Base-by-base conservation (phyloP, 495 filamentous ascomycete species). In the Daldinia bambusicola region DNA sequence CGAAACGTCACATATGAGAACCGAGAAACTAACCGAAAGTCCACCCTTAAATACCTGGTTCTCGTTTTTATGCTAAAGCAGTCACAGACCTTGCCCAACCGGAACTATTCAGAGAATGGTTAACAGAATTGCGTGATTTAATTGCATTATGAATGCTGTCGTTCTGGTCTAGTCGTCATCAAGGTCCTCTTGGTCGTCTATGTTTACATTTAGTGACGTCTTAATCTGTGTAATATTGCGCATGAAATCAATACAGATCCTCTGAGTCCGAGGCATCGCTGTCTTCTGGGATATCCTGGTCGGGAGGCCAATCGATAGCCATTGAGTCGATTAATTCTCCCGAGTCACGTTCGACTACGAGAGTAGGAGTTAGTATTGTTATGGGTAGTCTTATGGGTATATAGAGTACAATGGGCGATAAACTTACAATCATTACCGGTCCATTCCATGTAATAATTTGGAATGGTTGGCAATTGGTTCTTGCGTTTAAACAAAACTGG, bases 341-440 rank as follows among this genome's bases (percentile, higher is more conserved):
- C 4, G 66, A 51, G 34, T 10, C n/a, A 6, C 61, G 61, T 31
- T 64, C 31, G 37, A 59, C 67, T 70, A 10, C 64, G 53, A 30
- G 9, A 40, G 31, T 37, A 31, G 5, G 6, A n/a, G 55, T 69
- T 43, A 32, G 37, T 22, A 41, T 12, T 22, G 6, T n/a, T 14
- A 18, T 18, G 32, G n/a, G 37, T 4, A 18, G 53, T 34, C 26
- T 13, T 31, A 18, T 18, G 32, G 53, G 12, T 2, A 57, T n/a
- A 7, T 0, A 12, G 13, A 31, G 36, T n/a, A 8, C 22, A 32
- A n/a, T 30, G 4, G n/a, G 37, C 43, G 18, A 36, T 51, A 52
- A 16, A 71, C 68, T 30, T 66, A 71, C 68, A 58, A 22, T 71
- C 68, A 3, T 30, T 36, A 12, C 68, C 68, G 4, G n/a, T 22